These are phyloP conservation scores for Stromatinia cepivora DNA, from an alignment of 2,329 filamentous ascomycete genomes.

Conservation along the genomic window DNA sequence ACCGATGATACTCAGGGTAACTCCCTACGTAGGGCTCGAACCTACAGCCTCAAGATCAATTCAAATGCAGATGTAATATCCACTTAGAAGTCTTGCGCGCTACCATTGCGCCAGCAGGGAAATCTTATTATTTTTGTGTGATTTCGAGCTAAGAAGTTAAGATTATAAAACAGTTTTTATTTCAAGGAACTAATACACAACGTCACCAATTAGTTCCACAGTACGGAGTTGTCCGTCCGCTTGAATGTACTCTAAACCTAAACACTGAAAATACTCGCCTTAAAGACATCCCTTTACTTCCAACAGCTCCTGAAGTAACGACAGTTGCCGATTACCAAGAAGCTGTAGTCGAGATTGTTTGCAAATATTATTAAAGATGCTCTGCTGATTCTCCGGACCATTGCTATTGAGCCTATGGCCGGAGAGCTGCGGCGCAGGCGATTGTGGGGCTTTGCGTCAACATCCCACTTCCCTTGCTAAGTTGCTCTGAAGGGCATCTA, in stretches of 20 bases:
- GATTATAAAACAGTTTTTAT: fast-evolving
- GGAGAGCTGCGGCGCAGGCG: not conserved
- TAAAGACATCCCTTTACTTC: not conserved
- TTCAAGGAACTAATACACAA: fast-evolving
- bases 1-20: not conserved
- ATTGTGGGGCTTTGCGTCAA: not conserved
- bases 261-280: not conserved
- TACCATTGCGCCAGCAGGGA: constrained; percentile 23
- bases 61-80: not conserved
- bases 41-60: constrained; percentile 10
- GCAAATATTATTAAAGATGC: too few relatives aligned
- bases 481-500: not conserved
- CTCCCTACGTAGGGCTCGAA: constrained; percentile 12
- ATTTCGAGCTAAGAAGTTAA: fast-evolving
- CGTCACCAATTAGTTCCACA: not conserved
- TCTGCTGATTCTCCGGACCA: not conserved
- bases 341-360: not conserved
- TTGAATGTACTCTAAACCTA: not conserved
- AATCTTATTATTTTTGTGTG: not conserved
- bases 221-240: not conserved
- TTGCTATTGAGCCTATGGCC: not conserved
- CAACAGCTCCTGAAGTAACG: not conserved
- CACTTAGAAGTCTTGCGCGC: constrained; percentile 22
- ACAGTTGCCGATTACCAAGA: not conserved
- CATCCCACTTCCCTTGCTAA: not conserved